Base-by-base conservation (phyloP, 495 filamentous ascomycete species). In the Tirmania nivea region DNA sequence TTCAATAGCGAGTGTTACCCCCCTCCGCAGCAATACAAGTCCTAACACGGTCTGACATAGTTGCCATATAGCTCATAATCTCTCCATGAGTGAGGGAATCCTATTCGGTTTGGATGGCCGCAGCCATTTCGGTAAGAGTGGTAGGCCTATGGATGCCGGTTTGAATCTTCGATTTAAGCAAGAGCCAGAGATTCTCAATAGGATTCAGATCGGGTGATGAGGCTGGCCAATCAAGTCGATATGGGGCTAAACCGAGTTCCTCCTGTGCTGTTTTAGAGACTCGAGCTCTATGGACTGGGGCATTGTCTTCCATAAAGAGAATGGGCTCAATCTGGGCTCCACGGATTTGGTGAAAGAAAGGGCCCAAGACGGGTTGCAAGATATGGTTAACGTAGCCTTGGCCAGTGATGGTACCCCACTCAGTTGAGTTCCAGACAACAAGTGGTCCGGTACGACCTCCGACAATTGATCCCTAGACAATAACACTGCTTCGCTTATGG, bases 171-270 rank as follows among this genome's bases (percentile, higher is more conserved):
- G 35, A 3, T 50, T 58, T 56, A 9, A 56, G 10, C 4, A 56
- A 17, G 11, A 45, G 48, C 50, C 34, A 58, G 9, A 58, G 12
- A 34, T 39, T 34, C 31, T 58, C 45, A 8, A 58, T 58, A 0
- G 19, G 37, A 45, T 55, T 58, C 20, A 58, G 42, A 17, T 53
- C 54, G 1, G 50, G 56, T 9, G 48, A 47, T 6, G 21, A 19
- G 11, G 56, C 34, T 19, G 54, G 53, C 54, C 50, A 56, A 11
- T 34, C 35, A 31, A 49, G 52, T 12, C 48, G 7, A 31, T 31
- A 31, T 31, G 1, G 25, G 4, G 34, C 14, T 45, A 57, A 34
- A 19, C 48, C 48, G 34, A 16, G 21, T 47, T 35, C 21, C 37
- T 51, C 16, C 14, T 35, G 45, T 3, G 25, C 7, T 16, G 35